Base-by-base conservation (phyloP, 352 stramenopile species). In the Globisporangium barbulae region DNA sequence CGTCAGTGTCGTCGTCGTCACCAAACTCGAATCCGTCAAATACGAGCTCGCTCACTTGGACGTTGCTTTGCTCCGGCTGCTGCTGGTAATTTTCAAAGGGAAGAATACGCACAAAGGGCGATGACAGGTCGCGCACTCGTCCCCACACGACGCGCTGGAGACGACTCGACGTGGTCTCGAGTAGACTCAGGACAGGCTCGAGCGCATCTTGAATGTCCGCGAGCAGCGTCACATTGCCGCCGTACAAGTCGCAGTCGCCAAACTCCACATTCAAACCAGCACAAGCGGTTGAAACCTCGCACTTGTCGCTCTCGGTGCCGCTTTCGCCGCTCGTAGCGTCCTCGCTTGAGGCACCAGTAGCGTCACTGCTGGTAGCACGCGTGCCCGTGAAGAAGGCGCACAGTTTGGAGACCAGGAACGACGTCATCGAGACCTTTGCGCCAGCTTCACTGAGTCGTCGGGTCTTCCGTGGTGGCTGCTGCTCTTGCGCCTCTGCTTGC, bases 381-480 rank as follows among this genome's bases (percentile, higher is more conserved):
- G 28, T 61, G 30, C 37, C 22, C 41, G 52, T 30, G 33, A 68
- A 62, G 8, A 68, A 33, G 7, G 39, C 45, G 19, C 45, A 39
- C 33, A 68, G 41, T 4, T 48, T 57, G 6, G 62, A 50, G 3
- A 21, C 25, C 1, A 68, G 25, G 7, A 28, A 31, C 19, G 54
- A 50, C 9, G 37, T 10, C 33, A 68, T 53, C 0, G 59, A 58
- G 10, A 15, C 28, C 19, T 49, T 60, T 31, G 21, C 37, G 5
- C 62, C 62, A 7, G 45, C 37, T 49, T 54, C 54, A 22, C 54
- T 63, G 17, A 68, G 22, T 35, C 54, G 25, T 1, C 54, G 47
- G 2, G 62, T 63, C 54, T 68, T 68, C 19, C 44, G 53, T 15
- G 62, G 62, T 0, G 62, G 62, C 25, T 68, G 44, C 37, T 68